phyloP scores from a whole-genome alignment of 495 filamentous ascomycete species.

The Xylaria flabelliformis region DNA sequence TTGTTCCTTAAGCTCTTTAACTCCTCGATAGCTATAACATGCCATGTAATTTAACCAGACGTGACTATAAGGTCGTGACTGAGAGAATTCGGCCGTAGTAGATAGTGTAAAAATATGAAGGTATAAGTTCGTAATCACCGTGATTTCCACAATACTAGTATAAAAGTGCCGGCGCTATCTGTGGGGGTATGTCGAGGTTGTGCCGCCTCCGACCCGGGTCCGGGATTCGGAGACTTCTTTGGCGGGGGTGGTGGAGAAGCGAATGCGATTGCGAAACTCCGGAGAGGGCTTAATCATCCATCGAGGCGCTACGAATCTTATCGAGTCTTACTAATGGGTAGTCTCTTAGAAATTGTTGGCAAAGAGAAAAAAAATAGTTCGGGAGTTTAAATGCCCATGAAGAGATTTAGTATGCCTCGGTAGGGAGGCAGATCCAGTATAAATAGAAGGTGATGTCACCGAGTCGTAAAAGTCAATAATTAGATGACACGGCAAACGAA shows the following conservation, averaged over 20 bases:
- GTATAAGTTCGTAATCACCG: background rate
- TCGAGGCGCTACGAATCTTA: background rate
- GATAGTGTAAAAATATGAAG: background rate
- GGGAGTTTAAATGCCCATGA: background rate
- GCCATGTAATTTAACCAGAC: background rate
- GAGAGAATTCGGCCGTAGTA: background rate
- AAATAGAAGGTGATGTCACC: slow-evolving; percentile 6
- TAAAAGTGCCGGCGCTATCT: background rate
- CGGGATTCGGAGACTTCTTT: slow-evolving; percentile 16
- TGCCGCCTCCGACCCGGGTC: background rate
- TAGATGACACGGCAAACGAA: background rate
- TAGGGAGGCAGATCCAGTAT: background rate
- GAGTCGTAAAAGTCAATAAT: background rate
- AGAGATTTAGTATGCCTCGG: background rate
- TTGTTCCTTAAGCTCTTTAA: background rate
- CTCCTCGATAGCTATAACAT: background rate
- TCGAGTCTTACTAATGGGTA: slow-evolving; percentile 8
- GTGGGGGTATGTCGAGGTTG: background rate
- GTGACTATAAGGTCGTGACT: background rate
- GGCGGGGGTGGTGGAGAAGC: background rate
- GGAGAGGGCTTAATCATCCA: background rate
- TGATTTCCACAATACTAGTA: background rate
- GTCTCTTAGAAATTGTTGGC: background rate
- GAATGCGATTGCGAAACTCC: background rate
- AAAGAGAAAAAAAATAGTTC: background rate